Percentiles rank a stretch among this genome's conserved stretches.
Evolutionary conservation across 176 grass and related monocot species (phyloP).

Genomic region (Typha latifolia): DNA sequence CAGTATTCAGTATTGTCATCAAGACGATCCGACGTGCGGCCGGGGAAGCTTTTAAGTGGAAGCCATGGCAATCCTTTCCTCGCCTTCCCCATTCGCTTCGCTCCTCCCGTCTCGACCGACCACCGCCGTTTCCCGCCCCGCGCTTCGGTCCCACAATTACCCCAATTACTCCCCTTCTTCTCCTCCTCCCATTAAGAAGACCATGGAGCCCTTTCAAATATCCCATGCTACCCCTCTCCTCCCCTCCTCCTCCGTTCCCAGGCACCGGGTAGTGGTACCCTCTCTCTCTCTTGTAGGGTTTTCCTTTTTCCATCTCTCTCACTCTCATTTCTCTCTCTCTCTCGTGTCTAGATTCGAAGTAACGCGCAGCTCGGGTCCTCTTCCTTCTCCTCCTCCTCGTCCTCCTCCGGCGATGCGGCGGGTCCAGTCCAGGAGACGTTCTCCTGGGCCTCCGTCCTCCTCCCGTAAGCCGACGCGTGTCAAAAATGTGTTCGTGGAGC

Average conservation of each 20-base stretch:
- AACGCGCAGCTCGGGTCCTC: constrained; percentile 29
- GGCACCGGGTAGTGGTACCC: constrained; percentile 45
- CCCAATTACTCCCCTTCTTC: neutral
- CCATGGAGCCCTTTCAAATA: constrained; percentile 30
- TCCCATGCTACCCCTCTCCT: constrained; percentile 25
- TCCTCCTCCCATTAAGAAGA: neutral
- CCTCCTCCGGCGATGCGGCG: constrained; percentile 12
- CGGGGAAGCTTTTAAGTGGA: no score
- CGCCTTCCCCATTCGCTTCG: no score
- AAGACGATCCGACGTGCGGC: no score
- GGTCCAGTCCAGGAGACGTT: constrained; percentile 8
- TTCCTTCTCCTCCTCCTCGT: constrained; percentile 4
- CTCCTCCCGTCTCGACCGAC: no score
- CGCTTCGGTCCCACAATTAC: no score
- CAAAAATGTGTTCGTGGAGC: neutral
- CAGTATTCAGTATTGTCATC: no score
- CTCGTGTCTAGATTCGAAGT: constrained; percentile 33
- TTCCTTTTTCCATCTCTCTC: constrained; percentile 12
- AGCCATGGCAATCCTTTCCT: no score
- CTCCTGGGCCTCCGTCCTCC: constrained; percentile 47
- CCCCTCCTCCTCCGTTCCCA: constrained; percentile 8
- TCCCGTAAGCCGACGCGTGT: constrained; percentile 39
- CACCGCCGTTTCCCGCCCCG: no score
- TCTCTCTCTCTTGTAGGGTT: constrained; percentile 13
- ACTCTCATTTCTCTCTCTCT: neutral